phyloP scores from a whole-genome alignment of 2,329 filamentous ascomycete genomes.

The Dothideomycetidae sp. region DNA sequence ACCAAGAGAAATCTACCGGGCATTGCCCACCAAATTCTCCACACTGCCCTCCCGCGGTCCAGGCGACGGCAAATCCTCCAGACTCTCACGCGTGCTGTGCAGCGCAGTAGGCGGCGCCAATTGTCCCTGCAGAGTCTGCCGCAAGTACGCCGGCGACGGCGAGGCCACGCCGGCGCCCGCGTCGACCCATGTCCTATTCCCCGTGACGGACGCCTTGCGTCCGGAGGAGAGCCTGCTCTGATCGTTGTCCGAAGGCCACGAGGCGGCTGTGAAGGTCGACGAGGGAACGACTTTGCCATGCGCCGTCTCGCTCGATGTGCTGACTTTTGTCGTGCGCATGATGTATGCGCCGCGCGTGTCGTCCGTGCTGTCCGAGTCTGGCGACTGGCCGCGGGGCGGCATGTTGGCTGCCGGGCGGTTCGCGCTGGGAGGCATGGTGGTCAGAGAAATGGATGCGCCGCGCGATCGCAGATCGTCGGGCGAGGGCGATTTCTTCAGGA shows the following conservation, averaged over 20 bases:
- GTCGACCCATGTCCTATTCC: constrained; percentile 9
- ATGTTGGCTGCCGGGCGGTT: background rate
- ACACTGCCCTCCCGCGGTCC: constrained; percentile 1
- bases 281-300: background rate
- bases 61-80: constrained; percentile 2
- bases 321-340: constrained; percentile 3
- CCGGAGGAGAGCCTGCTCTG: no score
- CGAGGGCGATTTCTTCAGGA: constrained; percentile 2
- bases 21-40: constrained; percentile 2
- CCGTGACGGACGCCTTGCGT: no score
- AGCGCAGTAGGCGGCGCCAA: no score
- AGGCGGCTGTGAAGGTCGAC: background rate
- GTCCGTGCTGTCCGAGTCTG: background rate
- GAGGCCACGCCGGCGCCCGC: no score
- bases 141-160: no score
- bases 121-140: no score
- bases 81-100: constrained; percentile 2
- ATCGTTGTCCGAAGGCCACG: no score
- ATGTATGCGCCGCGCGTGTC: constrained; percentile 7
- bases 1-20: background rate
- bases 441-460: background rate
- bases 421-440: background rate
- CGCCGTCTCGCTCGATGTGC: constrained; percentile 1
- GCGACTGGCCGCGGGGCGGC: background rate
- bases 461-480: background rate